These are phyloP conservation scores for Candida hispaniensis DNA, from an alignment of 805 yeast genomes.

Conservation along the genomic window DNA sequence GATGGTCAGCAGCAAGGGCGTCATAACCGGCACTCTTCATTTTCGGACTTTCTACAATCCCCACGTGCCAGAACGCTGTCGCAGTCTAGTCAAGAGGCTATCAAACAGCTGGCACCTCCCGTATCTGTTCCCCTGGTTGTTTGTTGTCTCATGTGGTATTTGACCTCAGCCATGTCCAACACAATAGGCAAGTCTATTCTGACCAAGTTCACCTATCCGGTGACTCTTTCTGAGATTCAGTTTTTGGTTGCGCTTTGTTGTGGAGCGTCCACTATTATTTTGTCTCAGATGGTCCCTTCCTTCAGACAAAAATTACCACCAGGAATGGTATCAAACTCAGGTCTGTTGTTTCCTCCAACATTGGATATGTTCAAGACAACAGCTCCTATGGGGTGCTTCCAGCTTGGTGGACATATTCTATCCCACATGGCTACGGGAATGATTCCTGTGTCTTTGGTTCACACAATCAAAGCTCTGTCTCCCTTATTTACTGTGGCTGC, in stretches of 20 bases:
- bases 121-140: constrained; percentile 36
- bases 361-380: constrained; percentile 34
- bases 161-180: constrained; percentile 66
- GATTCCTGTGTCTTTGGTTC: constrained; percentile 91
- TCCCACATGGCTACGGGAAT: constrained; percentile 85
- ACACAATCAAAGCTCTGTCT: constrained; percentile 83
- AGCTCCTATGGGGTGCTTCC: constrained; percentile 90
- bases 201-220: constrained; percentile 60
- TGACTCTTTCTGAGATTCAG: constrained; percentile 83
- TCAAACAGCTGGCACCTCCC: constrained; percentile 33
- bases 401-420: constrained; percentile 82
- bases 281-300: constrained; percentile 29
- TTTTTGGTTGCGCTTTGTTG: constrained; percentile 59
- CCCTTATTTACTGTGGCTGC: constrained; percentile 82
- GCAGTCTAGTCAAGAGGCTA: constrained; percentile 28
- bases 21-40: constrained; percentile 12
- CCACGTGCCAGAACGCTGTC: constrained; percentile 21
- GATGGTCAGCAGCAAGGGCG: constrained; percentile 3
- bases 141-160: constrained; percentile 71
- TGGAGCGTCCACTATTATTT: constrained; percentile 38
- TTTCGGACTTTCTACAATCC: constrained; percentile 5
- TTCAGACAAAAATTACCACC: constrained; percentile 30
- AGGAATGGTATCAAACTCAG: constrained; percentile 26
- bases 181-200: constrained; percentile 73
- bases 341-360: constrained; percentile 24